Base-by-base conservation (phyloP, 129 eudicot genomes). In the Lactuca sativa region DNA sequence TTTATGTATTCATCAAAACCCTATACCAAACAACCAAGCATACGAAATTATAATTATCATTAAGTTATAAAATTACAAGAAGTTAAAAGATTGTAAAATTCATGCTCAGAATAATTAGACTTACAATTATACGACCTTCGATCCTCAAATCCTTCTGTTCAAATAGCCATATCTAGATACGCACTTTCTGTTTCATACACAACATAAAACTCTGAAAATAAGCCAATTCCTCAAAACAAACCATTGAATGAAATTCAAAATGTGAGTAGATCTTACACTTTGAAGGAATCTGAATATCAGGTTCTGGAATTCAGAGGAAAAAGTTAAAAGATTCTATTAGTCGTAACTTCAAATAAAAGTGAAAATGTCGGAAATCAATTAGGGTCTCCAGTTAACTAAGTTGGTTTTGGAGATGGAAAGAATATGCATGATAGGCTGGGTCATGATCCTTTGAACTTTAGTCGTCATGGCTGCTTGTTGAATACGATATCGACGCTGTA, bases 1-100 rank as follows among this genome's bases (percentile, higher is more conserved):
- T 87, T 87, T 89, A 87, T 87, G 87, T 87, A 87, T 80, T 87
- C 95, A n/a, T 87, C 89, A 58, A 87, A 87, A 9, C 95, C 92
- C 77, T 71, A 62, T 13, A 67, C 3, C 9, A 67, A 54, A 47
- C 51, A 66, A 63, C 32, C 14, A 44, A 58, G n/a, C n/a, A n/a
- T n/a, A n/a, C n/a, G n/a, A n/a, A n/a, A n/a, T n/a, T n/a, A n/a
- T n/a, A n/a, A n/a, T 9, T 32, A 15, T 59, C 36, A 59, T 7
- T 6, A 4, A 59, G 2, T 3, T 2, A 3, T 7, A 38, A n/a
- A n/a, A n/a, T n/a, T n/a, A n/a, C n/a, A n/a, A n/a, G n/a, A n/a
- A n/a, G n/a, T n/a, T n/a, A n/a, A n/a, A n/a, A n/a, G n/a, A n/a
- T n/a, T n/a, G n/a, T n/a, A n/a, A n/a, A n/a, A n/a, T n/a, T n/a